These are phyloP conservation scores for Sanghuangporus weigelae DNA, from an alignment of 1,284 basidiomycete species.

Conservation along the genomic window DNA sequence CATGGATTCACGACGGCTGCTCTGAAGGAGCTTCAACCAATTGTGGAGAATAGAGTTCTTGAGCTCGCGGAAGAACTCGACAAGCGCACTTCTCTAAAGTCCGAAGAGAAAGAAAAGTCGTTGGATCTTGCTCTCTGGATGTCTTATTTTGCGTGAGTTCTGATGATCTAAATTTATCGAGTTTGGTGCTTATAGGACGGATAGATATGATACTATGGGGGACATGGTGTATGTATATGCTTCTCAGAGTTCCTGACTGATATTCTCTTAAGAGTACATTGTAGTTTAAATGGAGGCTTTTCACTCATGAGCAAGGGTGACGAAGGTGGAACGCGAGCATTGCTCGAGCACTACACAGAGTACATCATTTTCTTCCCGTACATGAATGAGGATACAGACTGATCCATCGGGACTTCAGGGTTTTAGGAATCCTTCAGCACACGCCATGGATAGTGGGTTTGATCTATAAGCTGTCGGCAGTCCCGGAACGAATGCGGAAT, in stretches of 20 bases:
- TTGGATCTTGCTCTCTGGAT: conserved; percentile 33
- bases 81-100: conserved; percentile 9
- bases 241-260: neutral
- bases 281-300: conserved; percentile 24
- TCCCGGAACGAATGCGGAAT: neutral
- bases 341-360: conserved; percentile 18
- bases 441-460: conserved; percentile 2
- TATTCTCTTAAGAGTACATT: neutral
- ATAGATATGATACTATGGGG: conserved; percentile 35
- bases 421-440: conserved; percentile 6
- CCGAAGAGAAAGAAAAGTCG: neutral
- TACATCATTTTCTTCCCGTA: neutral
- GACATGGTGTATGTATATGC: conserved; percentile 28
- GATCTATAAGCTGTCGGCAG: neutral
- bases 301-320: conserved; percentile 21
- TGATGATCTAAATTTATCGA: neutral
- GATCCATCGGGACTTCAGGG: neutral
- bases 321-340: conserved; percentile 10
- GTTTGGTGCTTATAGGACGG: neutral
- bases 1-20: conserved; percentile 34
- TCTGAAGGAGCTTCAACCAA: conserved; percentile 34
- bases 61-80: conserved; percentile 31
- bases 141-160: conserved; percentile 24
- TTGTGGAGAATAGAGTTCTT: conserved; percentile 28
- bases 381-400: neutral